Base-by-base conservation (phyloP, 2,329 filamentous ascomycete species). In the Lachnellula cervina region DNA sequence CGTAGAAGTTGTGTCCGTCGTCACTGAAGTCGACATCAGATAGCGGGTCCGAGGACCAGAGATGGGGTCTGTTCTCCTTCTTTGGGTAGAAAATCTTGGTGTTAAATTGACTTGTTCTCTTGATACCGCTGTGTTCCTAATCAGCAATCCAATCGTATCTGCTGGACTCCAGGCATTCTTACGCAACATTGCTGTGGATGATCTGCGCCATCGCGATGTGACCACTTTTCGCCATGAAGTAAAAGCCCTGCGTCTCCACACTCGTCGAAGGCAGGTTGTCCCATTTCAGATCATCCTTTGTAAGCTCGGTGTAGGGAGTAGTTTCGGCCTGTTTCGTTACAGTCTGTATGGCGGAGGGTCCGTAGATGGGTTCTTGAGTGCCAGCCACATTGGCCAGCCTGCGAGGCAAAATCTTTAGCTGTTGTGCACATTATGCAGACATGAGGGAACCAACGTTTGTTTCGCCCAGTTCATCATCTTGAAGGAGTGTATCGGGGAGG, bases 161-260 rank as follows among this genome's bases (percentile, higher is more conserved):
- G 5, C 9, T 46, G 49, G 50, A 28, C 17, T 17, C 17, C 17
- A 14, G 40, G 49, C 44, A 52, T 47, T 43, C 87, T 74, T 85
- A 97, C 92, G 84, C 88, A 71, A 99, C 89, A 75, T 96, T 97
- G 78, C 89, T 97, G 80, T 97, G 96, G 72, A 99, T 96, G 74
- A 97, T 81, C 79, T 99, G 94, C 58, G 83, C 84, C 73, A 96
- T 82, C 52, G 81, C 89, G 62, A 92, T 73, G 61, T 86, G 80
- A 50, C 94, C 94, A 58, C 78, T 83, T 60, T 96, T 89, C 54
- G 87, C 79, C 73, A 86, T 86, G 68, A 97, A 76, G 77, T 99
- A 99, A 77, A 97, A 99, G 60, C 82, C 91, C 77, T 97, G 88
- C 32, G 90, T 97, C 80, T 99, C 94, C 65, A 97, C 94, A 68